Evolutionary conservation across 345 rosid species (phyloP), one percentile per base, ranked within the genome.

Genomic region (Euphorbia peplus): DNA sequence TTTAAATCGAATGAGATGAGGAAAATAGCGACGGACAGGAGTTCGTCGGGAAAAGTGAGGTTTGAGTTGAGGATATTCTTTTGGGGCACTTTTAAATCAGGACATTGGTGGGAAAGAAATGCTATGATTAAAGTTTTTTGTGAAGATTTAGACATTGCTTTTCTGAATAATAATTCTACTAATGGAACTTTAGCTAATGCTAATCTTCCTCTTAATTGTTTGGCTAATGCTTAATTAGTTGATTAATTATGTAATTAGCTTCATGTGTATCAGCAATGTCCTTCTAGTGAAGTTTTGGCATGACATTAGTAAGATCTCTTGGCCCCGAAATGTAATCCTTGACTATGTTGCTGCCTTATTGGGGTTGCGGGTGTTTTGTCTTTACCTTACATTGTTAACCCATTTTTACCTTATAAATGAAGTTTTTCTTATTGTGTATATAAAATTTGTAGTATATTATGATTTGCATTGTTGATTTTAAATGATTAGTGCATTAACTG

Each of bases 131-230:
- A 57, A 53, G 76, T 86, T 55, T 26, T 41, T 10, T 86, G 88
- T 16, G 80, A 66, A 1, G 73, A 68, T 28, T 70, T 84, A 75
- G 62, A 48, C 56, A 79, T 86, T 42, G 14, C 28, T 14, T 84
- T 84, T 28, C 21, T 3, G 39, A 26, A 42, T 48, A 63, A 51
- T 37, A 63, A 28, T 19, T 6, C 69, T 2, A 24, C 66, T 8
- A 13, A 58, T 72, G 76, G 70, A 1, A 35, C 19, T 32, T 25
- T 64, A 13, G 52, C 8, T 4, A 44, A 42, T 4, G 48, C 16
- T 5, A 32, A 46, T 1, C 15, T 25, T 25, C 28, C n/a, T 18
- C 4, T 28, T 19, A 57, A 72, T 16, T 72, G 75, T 41, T 21
- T 22, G 30, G 58, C 24, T 72, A 5, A 16, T 71, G 50, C 22